Conservation (phyloP, 2,329 filamentous ascomycete genomes). For the Thelonectria rubi region DNA sequence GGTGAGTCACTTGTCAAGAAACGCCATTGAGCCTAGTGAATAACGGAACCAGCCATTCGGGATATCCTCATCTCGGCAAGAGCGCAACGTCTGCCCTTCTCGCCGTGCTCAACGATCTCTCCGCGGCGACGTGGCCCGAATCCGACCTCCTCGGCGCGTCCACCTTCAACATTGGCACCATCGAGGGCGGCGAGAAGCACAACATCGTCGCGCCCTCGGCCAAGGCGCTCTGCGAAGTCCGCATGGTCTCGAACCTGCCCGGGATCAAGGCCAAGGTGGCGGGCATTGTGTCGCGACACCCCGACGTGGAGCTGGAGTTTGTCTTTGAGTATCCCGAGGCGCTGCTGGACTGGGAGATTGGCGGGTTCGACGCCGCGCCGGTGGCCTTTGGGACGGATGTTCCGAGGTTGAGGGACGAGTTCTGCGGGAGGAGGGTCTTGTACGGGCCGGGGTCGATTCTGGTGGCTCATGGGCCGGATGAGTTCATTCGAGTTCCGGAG, state of each 20-base stretch:
- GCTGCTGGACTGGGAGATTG: slow-evolving; percentile 50
- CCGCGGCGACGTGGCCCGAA: slow-evolving; percentile 43
- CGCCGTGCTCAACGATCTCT: slow-evolving; percentile 31
- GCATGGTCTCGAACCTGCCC: slow-evolving; percentile 48
- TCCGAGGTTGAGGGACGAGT: slow-evolving; percentile 45
- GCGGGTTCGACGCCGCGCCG: slow-evolving; percentile 48
- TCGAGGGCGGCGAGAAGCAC: slow-evolving; percentile 51
- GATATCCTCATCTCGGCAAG: slow-evolving; percentile 31
- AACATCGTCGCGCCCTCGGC: slow-evolving; percentile 51
- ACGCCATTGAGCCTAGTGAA: not conserved
- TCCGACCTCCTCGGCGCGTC: slow-evolving; percentile 51
- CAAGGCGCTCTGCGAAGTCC: slow-evolving; percentile 51
- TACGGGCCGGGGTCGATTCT: slow-evolving; percentile 52
- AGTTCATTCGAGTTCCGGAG: slow-evolving; percentile 48
- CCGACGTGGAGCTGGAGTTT: slow-evolving; percentile 47
- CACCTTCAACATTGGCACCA: slow-evolving; percentile 52
- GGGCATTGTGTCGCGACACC: slow-evolving; percentile 44
- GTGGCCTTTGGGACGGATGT: slow-evolving; percentile 53
- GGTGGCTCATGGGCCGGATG: slow-evolving; percentile 50
- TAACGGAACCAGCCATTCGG: slow-evolving; percentile 25
- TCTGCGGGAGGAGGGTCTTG: slow-evolving; percentile 46
- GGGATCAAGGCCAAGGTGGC: slow-evolving; percentile 46
- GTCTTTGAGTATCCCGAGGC: slow-evolving; percentile 51
- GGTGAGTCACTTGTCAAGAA: not conserved
- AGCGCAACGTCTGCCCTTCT: slow-evolving; percentile 28